Evolutionary conservation across 169 alveolate genomes (phyloP).

Genomic region (Eimeria sp.): DNA sequence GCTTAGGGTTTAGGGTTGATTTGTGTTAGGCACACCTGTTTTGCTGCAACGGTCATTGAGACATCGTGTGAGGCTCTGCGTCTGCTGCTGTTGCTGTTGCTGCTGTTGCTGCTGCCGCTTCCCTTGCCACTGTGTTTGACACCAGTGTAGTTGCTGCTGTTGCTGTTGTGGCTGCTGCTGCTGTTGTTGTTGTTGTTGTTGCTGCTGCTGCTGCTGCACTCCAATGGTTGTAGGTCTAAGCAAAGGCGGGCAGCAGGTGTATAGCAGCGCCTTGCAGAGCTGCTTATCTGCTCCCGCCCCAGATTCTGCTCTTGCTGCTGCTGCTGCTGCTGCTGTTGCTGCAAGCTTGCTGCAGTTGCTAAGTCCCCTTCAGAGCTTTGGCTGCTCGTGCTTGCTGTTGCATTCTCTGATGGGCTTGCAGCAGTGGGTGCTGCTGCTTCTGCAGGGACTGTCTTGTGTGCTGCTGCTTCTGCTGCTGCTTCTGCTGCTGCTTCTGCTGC

Average conservation of each 20-base stretch:
- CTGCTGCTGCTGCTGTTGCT: conserved; percentile 12
- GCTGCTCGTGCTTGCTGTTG: neutral
- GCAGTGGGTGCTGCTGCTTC: neutral
- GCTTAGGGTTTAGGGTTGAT: neutral
- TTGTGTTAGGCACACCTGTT: neutral
- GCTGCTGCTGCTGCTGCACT: conserved; percentile 10
- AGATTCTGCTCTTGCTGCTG: neutral
- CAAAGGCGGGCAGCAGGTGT: neutral
- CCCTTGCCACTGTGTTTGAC: neutral
- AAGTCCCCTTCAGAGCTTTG: neutral
- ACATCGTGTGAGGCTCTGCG: neutral
- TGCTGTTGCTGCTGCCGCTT: neutral
- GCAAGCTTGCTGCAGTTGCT: neutral
- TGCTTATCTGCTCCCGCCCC: neutral
- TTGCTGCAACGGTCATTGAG: neutral
- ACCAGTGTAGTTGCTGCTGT: neutral
- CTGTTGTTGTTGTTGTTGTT: neutral
- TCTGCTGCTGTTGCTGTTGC: neutral
- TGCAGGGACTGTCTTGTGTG: neutral
- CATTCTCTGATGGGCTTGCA: neutral
- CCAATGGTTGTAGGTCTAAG: too few relatives aligned
- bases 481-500: conserved; percentile 10
- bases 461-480: conserved; percentile 28
- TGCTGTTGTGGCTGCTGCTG: neutral
- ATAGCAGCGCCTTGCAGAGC: neutral